Conservation (phyloP, 2,329 filamentous ascomycete species). For the Pseudogymnoascus sp. region DNA sequence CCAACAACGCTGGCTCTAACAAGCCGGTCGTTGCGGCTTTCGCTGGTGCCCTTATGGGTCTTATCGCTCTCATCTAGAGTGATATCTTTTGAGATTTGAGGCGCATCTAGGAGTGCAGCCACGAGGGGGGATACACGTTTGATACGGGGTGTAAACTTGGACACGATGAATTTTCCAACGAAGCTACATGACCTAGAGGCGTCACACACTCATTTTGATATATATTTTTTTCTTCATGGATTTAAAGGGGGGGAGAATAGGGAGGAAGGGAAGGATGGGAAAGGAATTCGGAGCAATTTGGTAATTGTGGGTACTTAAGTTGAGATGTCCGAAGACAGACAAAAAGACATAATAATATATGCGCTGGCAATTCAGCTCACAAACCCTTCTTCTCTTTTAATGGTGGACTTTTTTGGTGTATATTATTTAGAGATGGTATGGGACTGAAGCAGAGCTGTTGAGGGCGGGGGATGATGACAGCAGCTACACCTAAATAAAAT, state of each 20-base stretch:
- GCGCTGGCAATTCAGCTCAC: background rate
- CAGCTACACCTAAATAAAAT: background rate
- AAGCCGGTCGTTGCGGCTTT: conserved; percentile 20
- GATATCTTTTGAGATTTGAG: background rate
- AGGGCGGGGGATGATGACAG: background rate
- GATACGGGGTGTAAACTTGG: background rate
- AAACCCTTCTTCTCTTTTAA: background rate
- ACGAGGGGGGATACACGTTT: background rate
- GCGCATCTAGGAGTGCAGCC: background rate
- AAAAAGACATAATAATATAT: background rate
- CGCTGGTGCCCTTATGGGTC: conserved; percentile 22
- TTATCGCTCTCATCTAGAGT: conserved; percentile 20
- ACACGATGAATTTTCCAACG: background rate
- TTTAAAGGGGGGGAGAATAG: background rate
- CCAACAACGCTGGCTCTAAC: conserved; percentile 20
- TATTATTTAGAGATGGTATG: background rate
- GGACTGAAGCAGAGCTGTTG: background rate
- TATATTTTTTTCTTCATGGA: background rate
- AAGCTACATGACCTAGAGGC: conserved; percentile 6
- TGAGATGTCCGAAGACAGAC: background rate
- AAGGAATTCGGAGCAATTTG: background rate
- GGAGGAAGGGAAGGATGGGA: background rate
- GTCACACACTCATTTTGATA: conserved; percentile 2
- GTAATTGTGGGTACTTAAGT: conserved; percentile 2
- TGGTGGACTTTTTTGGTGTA: background rate